phyloP scores from a whole-genome alignment of 1,139 yeast genomes.

The Fermentozyma sake region DNA sequence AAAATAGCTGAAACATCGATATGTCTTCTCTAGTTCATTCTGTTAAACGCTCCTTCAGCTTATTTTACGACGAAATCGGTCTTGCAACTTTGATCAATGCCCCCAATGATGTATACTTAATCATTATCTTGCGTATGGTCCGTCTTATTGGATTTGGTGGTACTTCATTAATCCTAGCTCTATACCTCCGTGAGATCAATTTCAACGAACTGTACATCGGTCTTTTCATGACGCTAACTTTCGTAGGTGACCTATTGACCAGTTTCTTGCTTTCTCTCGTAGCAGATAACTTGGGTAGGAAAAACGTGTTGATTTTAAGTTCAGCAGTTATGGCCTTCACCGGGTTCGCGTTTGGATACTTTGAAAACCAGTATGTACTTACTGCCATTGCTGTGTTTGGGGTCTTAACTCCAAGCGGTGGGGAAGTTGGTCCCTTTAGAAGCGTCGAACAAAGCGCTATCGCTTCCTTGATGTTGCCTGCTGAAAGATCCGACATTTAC shows the following conservation, averaged over 20 bases:
- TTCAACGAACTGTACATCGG: slow-evolving; percentile 32
- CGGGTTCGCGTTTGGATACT: slow-evolving; percentile 21
- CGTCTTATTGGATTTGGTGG: slow-evolving; percentile 40
- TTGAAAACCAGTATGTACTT: slow-evolving; percentile 19
- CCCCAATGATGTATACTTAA: slow-evolving; percentile 26
- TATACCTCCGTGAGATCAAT: slow-evolving; percentile 29
- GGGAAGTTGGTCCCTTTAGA: slow-evolving; percentile 42
- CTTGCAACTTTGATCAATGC: slow-evolving; percentile 20
- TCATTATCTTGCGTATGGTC: slow-evolving; percentile 31
- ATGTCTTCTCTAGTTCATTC: too few species aligned
- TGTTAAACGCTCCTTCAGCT: too few species aligned
- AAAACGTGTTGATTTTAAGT: slow-evolving; percentile 23
- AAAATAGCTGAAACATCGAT: too few species aligned
- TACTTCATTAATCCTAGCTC: slow-evolving; percentile 35
- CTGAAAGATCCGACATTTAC: slow-evolving; percentile 35
- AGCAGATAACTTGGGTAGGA: slow-evolving; percentile 35
- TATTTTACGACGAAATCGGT: slow-evolving; percentile 21
- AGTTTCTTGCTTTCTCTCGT: slow-evolving; percentile 29
- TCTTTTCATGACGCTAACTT: slow-evolving; percentile 32
- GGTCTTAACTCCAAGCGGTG: slow-evolving; percentile 39
- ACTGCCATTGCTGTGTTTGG: slow-evolving; percentile 28
- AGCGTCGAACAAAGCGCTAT: slow-evolving; percentile 38
- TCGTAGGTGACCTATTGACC: slow-evolving; percentile 34
- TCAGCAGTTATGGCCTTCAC: slow-evolving; percentile 28
- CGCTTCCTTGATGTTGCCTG: slow-evolving; percentile 27